phyloP scores from a whole-genome alignment of 495 filamentous ascomycete species.

The Xylaria bambusicola region DNA sequence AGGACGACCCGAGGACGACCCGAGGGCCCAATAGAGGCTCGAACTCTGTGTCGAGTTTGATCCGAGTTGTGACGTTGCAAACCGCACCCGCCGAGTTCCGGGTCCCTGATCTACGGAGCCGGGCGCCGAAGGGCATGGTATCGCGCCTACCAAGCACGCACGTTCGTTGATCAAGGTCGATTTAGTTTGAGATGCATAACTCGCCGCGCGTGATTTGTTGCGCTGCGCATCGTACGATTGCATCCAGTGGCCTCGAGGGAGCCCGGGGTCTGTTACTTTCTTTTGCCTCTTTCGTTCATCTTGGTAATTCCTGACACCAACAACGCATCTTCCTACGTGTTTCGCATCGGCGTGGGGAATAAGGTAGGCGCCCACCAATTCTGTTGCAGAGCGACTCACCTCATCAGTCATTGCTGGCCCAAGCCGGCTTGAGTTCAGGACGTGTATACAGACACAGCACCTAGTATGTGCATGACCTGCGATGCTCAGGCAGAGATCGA shows the following conservation, averaged over 20 bases:
- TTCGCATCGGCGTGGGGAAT: constrained; percentile 4
- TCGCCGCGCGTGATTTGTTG: neutral
- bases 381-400: too few relatives aligned
- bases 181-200: constrained; percentile 11
- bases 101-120: constrained; percentile 36
- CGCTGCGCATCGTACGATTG: constrained; percentile 11
- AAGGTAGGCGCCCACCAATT: too few relatives aligned
- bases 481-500: too few relatives aligned
- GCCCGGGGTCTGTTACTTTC: neutral
- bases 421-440: too few relatives aligned
- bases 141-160: constrained; percentile 24
- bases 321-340: neutral
- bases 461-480: too few relatives aligned
- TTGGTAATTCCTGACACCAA: constrained; percentile 4
- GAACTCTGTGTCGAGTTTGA: constrained; percentile 11
- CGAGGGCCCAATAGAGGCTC: too few relatives aligned
- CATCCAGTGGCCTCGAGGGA: neutral
- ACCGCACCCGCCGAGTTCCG: constrained; percentile 28
- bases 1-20: too few relatives aligned
- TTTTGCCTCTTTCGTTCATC: neutral
- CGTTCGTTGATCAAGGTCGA: constrained; percentile 12
- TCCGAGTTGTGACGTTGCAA: constrained; percentile 27
- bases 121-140: constrained; percentile 16
- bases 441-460: too few relatives aligned
- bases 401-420: too few relatives aligned